Base-by-base conservation (phyloP, 768 basidiomycete genomes). In the Chlorophyllum brunneum region DNA sequence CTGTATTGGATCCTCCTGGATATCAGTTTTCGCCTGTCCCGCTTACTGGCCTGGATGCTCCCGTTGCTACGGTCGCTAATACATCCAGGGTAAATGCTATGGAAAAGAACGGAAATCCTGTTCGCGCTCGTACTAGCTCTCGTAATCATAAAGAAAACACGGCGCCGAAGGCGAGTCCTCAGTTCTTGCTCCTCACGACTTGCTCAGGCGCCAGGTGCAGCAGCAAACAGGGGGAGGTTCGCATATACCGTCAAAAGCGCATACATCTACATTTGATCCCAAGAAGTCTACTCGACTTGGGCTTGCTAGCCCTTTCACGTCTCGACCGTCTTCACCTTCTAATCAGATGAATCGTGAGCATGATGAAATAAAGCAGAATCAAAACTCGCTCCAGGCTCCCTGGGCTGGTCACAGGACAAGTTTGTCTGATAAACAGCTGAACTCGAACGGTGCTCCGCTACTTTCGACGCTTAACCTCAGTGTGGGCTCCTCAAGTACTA, bases 301-400 rank as follows among this genome's bases (percentile, higher is more conserved):
- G 7, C 60, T 67, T 7, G 66, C 58, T 5, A 63, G 64, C 52
- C 64, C 66, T 2, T 65, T 64, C 31, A 51, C 59, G 15, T 63
- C 66, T 11, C 55, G 62, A 8, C 62, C 62, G 7, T 59, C 62
- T 11, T 64, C 66, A 7, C 64, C 66, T 4, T 48, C 54, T 8
- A 23, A 30, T 16, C 8, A 30, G 18, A 13, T 29, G 18, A 9
- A n/a, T 13, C 24, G 9, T 16, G n/a, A 45, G 18, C 16, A 33
- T 26, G 15, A 38, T 30, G 18, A 39, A 30, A 18, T 27, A 11
- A 11, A 44, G 9, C 5, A 20, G n/a, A 27, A 31, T 10, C 52
- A 48, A 27, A 36, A 40, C 1, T 48, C 55, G 20, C 46, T 31
- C 20, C 27, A 26, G 15, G 13, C 23, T 41, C 42, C 46, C 40